A percentile compares a stretch with the other conserved stretches of the same genome.
Evolutionary conservation across 129 eudicot genomes (phyloP).

Genomic region (Dittrichia graveolens): DNA sequence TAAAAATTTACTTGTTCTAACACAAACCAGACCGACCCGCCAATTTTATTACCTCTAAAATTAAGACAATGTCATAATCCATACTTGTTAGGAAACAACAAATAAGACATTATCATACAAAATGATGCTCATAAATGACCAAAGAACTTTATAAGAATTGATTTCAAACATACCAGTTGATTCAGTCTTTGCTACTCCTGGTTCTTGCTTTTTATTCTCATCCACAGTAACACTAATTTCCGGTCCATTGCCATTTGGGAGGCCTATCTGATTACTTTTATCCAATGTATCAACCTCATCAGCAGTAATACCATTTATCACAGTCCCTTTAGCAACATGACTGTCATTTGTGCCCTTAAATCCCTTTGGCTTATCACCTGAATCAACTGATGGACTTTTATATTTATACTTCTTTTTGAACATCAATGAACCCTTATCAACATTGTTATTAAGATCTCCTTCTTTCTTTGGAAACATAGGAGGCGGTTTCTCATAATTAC

Average conservation of each 20-base stretch:
- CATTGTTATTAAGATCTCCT: slow-evolving; percentile 14
- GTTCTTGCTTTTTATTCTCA: slow-evolving; percentile 36
- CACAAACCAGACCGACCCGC: too few species aligned
- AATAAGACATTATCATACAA: slow-evolving; percentile 14
- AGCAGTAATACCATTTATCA: slow-evolving; percentile 16
- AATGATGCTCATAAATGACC: neutral
- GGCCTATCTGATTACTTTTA: too few species aligned
- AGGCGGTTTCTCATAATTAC: slow-evolving; percentile 28
- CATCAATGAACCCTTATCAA: slow-evolving; percentile 40
- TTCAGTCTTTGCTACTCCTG: slow-evolving; percentile 23
- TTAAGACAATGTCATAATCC: too few species aligned
- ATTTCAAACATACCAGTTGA: slow-evolving; percentile 26
- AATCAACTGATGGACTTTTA: slow-evolving; percentile 29
- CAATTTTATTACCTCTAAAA: too few species aligned
- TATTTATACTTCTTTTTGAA: slow-evolving; percentile 58
- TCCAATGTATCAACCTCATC: neutral
- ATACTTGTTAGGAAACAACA: neutral
- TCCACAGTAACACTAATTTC: slow-evolving; percentile 30
- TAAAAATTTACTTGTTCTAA: too few species aligned
- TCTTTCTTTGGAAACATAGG: slow-evolving; percentile 25
- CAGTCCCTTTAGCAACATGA: slow-evolving; percentile 24
- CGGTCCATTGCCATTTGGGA: neutral
- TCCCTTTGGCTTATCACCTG: slow-evolving; percentile 60
- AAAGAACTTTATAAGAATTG: slow-evolving; percentile 25
- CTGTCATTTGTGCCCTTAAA: slow-evolving; percentile 38